Base-by-base conservation (phyloP, 257 asterid species). In the Ehretia macrophylla region DNA sequence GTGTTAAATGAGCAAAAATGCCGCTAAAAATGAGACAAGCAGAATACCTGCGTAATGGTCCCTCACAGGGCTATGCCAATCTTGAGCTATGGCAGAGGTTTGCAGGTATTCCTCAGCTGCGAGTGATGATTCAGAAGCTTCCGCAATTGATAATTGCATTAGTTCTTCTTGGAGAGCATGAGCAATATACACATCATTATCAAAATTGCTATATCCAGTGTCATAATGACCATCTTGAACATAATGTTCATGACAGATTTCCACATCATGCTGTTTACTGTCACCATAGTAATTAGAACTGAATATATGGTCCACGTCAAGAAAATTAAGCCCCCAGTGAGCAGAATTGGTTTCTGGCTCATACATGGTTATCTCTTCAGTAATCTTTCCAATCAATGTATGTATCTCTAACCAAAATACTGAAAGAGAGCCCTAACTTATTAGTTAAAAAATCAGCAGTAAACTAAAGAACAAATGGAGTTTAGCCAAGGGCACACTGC, bases 231-330 rank as follows among this genome's bases (percentile, higher is more conserved):
- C 58, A 48, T 85, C 89, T 42, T 72, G 60, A 49, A 74, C 54
- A 65, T 89, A 86, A 55, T 79, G 85, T 53, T 86, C 97, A 50
- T 68, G 95, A 62, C 77, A 73, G 59, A 93, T 84, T 63, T 74
- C 81, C 66, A 88, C 79, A 56, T 75, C 94, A 73, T 84, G 86
- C 60, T 81, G 94, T 58, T 66, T 75, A 71, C 74, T 62, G 72
- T 83, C 95, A 21, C 95, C 97, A 17, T 89, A 86, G 67, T 86
- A 89, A 77, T 73, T 78, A 72, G 77, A 77, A 67, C 83, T 87
- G 81, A 89, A 87, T 63, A 86, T 69, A 68, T 71, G 75, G 61
- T 89, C 92, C 17, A 86, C 62, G 59, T 84, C 77, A 62, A 93
- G 73, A 53, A 86, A 77, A 63, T 80, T 60, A 51, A 60, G 63